Evolutionary conservation across 208 protist genomes (phyloP).

Genomic region (Crithidia bombi): DNA sequence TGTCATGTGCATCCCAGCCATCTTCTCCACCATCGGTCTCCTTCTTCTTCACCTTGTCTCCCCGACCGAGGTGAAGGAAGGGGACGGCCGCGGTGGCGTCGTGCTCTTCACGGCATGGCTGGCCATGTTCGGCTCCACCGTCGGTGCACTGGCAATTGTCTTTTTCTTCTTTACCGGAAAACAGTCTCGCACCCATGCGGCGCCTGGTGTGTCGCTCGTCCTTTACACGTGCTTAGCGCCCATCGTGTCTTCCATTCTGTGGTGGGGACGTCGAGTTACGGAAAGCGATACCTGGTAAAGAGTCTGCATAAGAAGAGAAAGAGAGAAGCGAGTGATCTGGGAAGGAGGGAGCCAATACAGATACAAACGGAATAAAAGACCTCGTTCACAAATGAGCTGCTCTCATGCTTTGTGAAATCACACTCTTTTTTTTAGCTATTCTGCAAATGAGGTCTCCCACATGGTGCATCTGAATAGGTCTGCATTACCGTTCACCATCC

Average conservation of each 20-base stretch:
- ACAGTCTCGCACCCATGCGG: conserved; percentile 43
- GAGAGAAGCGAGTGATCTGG: neutral
- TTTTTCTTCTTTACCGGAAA: conserved; percentile 55
- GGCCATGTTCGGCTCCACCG: conserved; percentile 62
- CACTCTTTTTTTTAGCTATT: too few relatives aligned
- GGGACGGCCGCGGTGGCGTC: conserved; percentile 53
- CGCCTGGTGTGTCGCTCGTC: conserved; percentile 64
- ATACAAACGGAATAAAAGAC: too few relatives aligned
- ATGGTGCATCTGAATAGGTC: too few relatives aligned
- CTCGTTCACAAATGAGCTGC: too few relatives aligned
- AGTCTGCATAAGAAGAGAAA: neutral
- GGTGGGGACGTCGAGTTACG: conserved; percentile 57
- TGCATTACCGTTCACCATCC: too few relatives aligned
- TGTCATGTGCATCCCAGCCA: conserved; percentile 54
- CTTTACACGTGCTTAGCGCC: conserved; percentile 67
- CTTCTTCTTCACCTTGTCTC: conserved; percentile 62
- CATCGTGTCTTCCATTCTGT: conserved; percentile 61
- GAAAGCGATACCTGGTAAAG: conserved; percentile 45
- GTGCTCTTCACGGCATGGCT: conserved; percentile 80
- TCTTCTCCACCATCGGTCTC: conserved; percentile 77
- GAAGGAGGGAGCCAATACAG: neutral
- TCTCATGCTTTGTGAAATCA: too few relatives aligned
- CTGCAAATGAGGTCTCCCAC: too few relatives aligned
- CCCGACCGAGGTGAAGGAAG: conserved; percentile 62
- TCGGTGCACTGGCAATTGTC: conserved; percentile 54